Base-by-base conservation (phyloP, 768 basidiomycete genomes). In the Suillus weaverae region DNA sequence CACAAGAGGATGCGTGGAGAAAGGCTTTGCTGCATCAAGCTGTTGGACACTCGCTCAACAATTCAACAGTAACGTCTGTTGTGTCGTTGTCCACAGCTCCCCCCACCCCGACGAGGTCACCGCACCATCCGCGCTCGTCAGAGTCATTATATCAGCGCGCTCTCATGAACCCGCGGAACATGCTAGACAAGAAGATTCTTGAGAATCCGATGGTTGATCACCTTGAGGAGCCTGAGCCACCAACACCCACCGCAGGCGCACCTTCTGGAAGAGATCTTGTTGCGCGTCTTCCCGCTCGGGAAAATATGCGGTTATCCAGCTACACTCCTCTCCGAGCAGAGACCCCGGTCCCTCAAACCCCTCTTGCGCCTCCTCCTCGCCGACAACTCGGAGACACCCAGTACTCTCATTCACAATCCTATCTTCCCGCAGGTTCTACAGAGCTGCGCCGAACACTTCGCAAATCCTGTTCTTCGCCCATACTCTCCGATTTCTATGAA, bases 21-120 rank as follows among this genome's bases (percentile, higher is more conserved):
- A 91, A 85, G 73, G 87, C 87, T 0, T 75, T 95, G 30, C 80
- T 95, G 62, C 86, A 86, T 26, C 85, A 92, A 74, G 93, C 91
- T 41, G 91, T 95, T 22, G 86, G 88, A 61, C 88, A 88, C 74
- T 92, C 91, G 4, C 78, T 92, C 43, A 86, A 85, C 66, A 85
- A 82, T 62, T 85, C 83, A 26, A 84, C 83, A 68, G 82, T 84
- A 3, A 80, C 79, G 56, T 70, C 79, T 20, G 77, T 74, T 22
- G 69, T 76, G 32, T 77, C 81, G 16, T 61, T 61, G n/a, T 76
- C 74, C 14, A 26, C 32, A 8, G 64, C 63, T 14, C 66, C 33
- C 55, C 82, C 83, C 11, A 81, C 83, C 32, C 67, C 80, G 32
- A 66, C 74, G 22, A 81, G 81, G 55, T 53, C 66, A 1, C 70